Base-by-base conservation (phyloP, 345 rosid genomes). In the Salix arbutifolia region DNA sequence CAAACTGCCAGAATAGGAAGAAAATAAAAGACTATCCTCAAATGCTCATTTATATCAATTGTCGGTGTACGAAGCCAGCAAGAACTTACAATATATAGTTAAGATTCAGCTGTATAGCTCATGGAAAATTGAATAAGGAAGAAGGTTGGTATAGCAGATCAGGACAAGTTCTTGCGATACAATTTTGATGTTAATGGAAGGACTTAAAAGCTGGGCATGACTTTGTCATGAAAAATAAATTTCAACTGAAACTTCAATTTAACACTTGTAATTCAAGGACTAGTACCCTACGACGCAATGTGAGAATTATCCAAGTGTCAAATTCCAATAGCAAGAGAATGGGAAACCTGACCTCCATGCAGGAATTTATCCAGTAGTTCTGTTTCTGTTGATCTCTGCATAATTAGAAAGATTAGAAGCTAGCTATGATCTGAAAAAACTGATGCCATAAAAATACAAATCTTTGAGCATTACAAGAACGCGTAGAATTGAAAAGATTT, bases 371-470 rank as follows among this genome's bases (percentile, higher is more conserved):
- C 90, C 83, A 91, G 89, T 77, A 96, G 81, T 86, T 96, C 98
- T 3, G 96, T 92, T 80, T 96, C 99, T 52, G 98, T 91, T 82
- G 98, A 95, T 83, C 91, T 90, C 98, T 96, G 79, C 72, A 61
- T 46, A 70, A 66, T 35, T 40, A 14, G 11, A 21, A 21, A 46
- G 50, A 46, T 46, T 46, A 21, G 37, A 75, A 80, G 79, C 44
- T 42, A 80, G 79, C 35, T 42, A 67, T 65, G 10, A 75, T n/a
- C 6, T 6, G 18, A 67, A 53, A 30, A 72, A 18, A 72, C 9
- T n/a, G 40, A 14, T 46, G 50, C 50, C 35, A 76, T 70, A 26
- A 23, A 42, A 30, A 44, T 35, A 30, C 17, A 17, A 26, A 70
- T 52, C 25, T 11, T 35, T 14, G 35, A 61, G 52, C 18, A 56